Percentiles rank a stretch among this genome's conserved stretches.
Evolutionary conservation across 768 basidiomycete species (phyloP).

Genomic region (Termitomyces sp.): DNA sequence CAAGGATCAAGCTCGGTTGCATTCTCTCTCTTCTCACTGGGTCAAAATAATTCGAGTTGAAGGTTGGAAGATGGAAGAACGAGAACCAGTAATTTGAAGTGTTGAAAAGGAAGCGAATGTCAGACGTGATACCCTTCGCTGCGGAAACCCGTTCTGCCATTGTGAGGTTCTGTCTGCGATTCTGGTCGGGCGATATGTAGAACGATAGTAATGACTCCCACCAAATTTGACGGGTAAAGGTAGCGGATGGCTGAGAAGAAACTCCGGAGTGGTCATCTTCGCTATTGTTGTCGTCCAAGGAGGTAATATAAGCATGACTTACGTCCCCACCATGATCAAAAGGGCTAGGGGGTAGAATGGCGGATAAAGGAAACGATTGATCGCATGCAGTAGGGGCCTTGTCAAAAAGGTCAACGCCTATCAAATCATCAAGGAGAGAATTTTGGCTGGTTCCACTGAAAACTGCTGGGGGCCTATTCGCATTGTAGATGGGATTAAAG

Average conservation of each 20-base stretch:
- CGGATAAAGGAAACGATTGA: constrained; percentile 15
- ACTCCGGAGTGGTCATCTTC: constrained; percentile 27
- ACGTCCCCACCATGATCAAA: not conserved
- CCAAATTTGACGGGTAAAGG: constrained; percentile 70
- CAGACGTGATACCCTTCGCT: constrained; percentile 39
- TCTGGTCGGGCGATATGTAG: constrained; percentile 37
- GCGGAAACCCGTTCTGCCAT: constrained; percentile 40
- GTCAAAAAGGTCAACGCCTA: not conserved
- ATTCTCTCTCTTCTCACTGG: constrained; percentile 46
- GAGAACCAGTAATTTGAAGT: constrained; percentile 68
- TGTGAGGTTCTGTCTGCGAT: constrained; percentile 27
- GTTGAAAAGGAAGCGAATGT: constrained; percentile 61
- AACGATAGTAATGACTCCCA: constrained; percentile 66
- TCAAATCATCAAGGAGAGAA: not conserved
- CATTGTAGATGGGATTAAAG: not conserved
- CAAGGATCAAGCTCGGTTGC: constrained; percentile 64
- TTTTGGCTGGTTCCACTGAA: not conserved
- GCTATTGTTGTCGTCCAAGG: constrained; percentile 15
- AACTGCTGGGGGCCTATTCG: not conserved
- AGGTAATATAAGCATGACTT: constrained; percentile 11
- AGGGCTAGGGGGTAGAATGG: constrained; percentile 10
- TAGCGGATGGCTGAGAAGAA: constrained; percentile 53
- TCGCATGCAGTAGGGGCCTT: constrained; percentile 3
- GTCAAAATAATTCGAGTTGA: constrained; percentile 56
- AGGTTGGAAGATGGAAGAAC: constrained; percentile 67